Base-by-base conservation (phyloP, 1,284 basidiomycete species). In the Phylloboletellus chloephorus region DNA sequence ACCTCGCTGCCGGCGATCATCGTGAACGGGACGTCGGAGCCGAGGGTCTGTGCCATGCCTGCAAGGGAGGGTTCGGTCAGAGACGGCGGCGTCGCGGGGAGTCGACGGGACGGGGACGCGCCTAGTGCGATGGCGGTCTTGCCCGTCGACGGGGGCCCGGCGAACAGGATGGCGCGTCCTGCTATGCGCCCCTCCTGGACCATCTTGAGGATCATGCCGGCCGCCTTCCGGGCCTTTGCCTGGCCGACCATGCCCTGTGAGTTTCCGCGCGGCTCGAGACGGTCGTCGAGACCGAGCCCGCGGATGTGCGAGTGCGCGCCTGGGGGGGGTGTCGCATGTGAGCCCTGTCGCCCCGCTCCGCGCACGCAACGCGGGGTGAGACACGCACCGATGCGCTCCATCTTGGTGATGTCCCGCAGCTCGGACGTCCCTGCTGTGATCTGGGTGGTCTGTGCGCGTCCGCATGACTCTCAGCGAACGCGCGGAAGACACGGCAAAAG, bases 111-210 rank as follows among this genome's bases (percentile, higher is more conserved):
- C 11, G 5, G 31, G n/a, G 22, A 44, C 29, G 39, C 17, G 88
- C 89, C 92, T 72, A 98, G 79, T 7, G 94, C 94, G 58, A 98
- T 96, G 29, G 95, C 95, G 0, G 95, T 98, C 71, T 98, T 98
- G 39, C 95, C 95, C 2, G 92, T 93, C 32, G 89, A 90, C 8
- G 94, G 94, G 3, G 95, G 95, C 0, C 95, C 95, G 12, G 94
- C 93, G 64, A 98, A 96, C 41, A 98, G 72, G 66, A 98, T 94
- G 5, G 93, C 90, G 37, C 94, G 78, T 24, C 95, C 95, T 0
- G 94, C 91, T 61, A 98, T 98, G 40, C 84, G 77, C 13, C 90
- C 91, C 55, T 96, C 88, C 65, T 96, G 90, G 1, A 98, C 93
- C 93, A 98, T 96, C 67, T 89, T 94, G 55, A 98, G 77, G 51